phyloP scores from a whole-genome alignment of 192 early-diverging fungal species.

The Podila horticola region DNA sequence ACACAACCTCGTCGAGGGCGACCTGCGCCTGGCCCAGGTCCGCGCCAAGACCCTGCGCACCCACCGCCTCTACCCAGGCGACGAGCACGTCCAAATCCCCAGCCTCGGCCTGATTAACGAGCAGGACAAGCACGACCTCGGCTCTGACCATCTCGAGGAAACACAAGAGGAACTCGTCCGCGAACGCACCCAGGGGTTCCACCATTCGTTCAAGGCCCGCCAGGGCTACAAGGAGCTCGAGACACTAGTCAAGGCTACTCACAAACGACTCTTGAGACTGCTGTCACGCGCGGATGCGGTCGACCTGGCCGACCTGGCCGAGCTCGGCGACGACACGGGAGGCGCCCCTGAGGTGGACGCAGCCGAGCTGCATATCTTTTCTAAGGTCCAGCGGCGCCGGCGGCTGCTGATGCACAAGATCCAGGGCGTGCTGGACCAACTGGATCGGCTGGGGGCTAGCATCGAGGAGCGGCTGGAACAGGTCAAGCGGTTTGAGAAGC shows the following conservation, averaged over 20 bases:
- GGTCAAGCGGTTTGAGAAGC: constrained; percentile 23
- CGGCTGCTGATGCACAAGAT: constrained; percentile 8
- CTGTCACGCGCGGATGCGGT: constrained; percentile 4
- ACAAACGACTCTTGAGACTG: constrained; percentile 13
- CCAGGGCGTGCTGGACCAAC: constrained; percentile 6
- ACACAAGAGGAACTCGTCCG: constrained; percentile 38
- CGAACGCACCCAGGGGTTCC: constrained; percentile 25
- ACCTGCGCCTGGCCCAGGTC: constrained; percentile 35
- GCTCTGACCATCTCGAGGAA: constrained; percentile 16
- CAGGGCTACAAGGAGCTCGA: constrained; percentile 26
- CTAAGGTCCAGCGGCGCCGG: constrained; percentile 24
- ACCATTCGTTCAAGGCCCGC: constrained; percentile 22
- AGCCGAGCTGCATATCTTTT: constrained; percentile 15
- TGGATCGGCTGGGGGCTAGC: constrained; percentile 9
- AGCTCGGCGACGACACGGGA: constrained; percentile 19
- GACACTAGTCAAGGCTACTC: constrained; percentile 8
- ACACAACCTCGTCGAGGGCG: constrained; percentile 8
- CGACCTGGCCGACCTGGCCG: constrained; percentile 14
- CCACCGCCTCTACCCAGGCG: constrained; percentile 21
- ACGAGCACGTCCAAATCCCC: constrained; percentile 20
- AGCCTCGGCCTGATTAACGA: constrained; percentile 22
- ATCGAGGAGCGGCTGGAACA: constrained; percentile 12
- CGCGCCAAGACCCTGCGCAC: constrained; percentile 25
- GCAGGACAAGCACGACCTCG: constrained; percentile 13
- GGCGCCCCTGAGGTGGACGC: constrained; percentile 1